Evolutionary conservation across 1,284 basidiomycete species (phyloP), one percentile per base, ranked within the genome.

Genomic region (Tausonia pullulans): DNA sequence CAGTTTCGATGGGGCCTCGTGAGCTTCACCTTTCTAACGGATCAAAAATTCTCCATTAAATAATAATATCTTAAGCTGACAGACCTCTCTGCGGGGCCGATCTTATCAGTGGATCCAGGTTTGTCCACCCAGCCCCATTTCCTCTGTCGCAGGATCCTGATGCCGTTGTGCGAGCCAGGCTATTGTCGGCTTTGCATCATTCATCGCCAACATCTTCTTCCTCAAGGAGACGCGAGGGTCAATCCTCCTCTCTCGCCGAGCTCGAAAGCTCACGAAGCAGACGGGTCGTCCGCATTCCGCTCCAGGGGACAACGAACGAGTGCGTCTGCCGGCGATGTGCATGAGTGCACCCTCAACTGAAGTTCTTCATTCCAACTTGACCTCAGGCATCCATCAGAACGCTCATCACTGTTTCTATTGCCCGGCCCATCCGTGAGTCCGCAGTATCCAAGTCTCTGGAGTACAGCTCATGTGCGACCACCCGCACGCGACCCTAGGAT

Each of bases 231-330:
- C 64, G 27, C 41, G 64, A 27, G 64, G 64, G 2, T 61, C 60
- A 3, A 41, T 61, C 13, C 50, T 65, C 13, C 57, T 66, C n/a
- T 62, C 72, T 0, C 67, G 75, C 8, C 70, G 76, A 11, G 78
- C 77, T 4, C 68, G 67, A 40, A 61, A 64, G 11, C 65, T 80
- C 14, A 76, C 76, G 0, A 71, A 74, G 62, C 69, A 75, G 60
- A 77, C 76, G 0, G 78, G 77, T 0, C 65, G 61, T 3, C 62
- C 70, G 16, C 76, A 79, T 67, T 69, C 75, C 49, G 65, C 65
- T 4, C 65, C 65, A 4, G 65, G 43, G 27, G 27, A 27, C 27
- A 27, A 27, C 27, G 27, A 27, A 27, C 27, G 27, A 27, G 27
- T 27, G 2, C 2, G 27, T 27, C 27, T 27, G 27, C 27, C 27